Conservation (phyloP, 2,329 filamentous ascomycete genomes). For the Aspergillus fumigatus region DNA sequence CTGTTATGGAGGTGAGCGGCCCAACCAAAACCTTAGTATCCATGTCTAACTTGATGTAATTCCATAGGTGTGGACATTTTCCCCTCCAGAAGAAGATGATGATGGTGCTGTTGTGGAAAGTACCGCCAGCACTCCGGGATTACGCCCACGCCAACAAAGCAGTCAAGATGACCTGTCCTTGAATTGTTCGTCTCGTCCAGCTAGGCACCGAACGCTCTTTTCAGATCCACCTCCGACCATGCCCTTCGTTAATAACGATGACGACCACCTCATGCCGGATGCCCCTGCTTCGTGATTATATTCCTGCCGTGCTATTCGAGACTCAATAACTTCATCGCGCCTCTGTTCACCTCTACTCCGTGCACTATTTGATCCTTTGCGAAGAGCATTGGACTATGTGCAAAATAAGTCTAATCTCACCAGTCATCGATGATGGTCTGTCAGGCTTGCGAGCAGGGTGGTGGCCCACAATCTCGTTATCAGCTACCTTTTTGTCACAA, state of each 20-base stretch:
- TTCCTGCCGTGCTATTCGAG: constrained; percentile 1
- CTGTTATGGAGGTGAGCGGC: constrained; percentile 85
- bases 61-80: constrained; percentile 84
- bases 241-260: constrained; percentile 20
- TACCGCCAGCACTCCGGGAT: constrained; percentile 29
- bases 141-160: constrained; percentile 17
- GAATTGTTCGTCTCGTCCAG: background rate
- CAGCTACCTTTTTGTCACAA: background rate
- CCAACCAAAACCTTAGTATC: background rate
- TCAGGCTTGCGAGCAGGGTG: background rate
- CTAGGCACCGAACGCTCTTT: constrained; percentile 22
- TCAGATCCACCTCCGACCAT: constrained; percentile 29
- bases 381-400: background rate
- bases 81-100: constrained; percentile 49
- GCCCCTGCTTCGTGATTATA: constrained; percentile 18
- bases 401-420: background rate
- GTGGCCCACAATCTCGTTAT: background rate
- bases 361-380: background rate
- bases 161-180: constrained; percentile 9
- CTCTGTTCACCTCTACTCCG: constrained; percentile 2
- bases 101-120: constrained; percentile 26
- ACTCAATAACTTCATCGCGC: constrained; percentile 11
- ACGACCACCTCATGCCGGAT: constrained; percentile 34
- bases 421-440: no score
- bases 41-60: constrained; percentile 21